phyloP scores from a whole-genome alignment of 2,329 filamentous ascomycete species.

The Parascedosporium putredinis region DNA sequence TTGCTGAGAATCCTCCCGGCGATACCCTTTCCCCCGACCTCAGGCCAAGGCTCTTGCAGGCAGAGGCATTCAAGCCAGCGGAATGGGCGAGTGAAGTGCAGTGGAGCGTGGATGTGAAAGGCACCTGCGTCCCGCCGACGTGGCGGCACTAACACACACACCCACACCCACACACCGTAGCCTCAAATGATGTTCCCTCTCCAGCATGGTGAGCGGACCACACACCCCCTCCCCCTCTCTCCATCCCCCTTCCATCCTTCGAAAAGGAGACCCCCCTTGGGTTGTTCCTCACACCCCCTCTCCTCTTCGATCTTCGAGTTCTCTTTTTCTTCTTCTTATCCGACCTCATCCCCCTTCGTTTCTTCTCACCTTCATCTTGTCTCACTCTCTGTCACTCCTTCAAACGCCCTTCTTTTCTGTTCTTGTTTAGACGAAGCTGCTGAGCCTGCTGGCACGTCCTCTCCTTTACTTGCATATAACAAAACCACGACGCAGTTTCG shows the following conservation, averaged over 20 bases:
- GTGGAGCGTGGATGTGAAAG: neutral
- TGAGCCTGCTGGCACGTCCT: constrained; percentile 7
- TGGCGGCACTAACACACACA: neutral
- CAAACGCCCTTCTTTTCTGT: neutral
- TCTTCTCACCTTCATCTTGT: neutral
- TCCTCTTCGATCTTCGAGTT: neutral
- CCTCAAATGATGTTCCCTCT: no score
- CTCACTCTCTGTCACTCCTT: neutral
- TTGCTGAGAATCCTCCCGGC: neutral
- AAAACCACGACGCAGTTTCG: neutral
- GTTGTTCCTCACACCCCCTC: neutral
- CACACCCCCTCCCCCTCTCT: neutral
- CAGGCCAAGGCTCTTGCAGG: neutral
- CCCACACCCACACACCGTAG: neutral
- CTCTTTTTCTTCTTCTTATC: neutral
- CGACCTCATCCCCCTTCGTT: neutral
- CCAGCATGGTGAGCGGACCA: neutral
- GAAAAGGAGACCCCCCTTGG: neutral
- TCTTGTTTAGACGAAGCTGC: neutral
- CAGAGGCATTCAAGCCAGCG: neutral
- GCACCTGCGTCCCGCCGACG: neutral
- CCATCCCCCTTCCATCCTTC: neutral
- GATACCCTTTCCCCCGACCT: no score
- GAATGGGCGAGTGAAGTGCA: no score
- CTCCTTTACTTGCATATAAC: neutral